A percentile compares a stretch with the other conserved stretches of the same genome.
phyloP scores from a whole-genome alignment of 2,329 filamentous ascomycete species.

The Colletotrichum eleusines region DNA sequence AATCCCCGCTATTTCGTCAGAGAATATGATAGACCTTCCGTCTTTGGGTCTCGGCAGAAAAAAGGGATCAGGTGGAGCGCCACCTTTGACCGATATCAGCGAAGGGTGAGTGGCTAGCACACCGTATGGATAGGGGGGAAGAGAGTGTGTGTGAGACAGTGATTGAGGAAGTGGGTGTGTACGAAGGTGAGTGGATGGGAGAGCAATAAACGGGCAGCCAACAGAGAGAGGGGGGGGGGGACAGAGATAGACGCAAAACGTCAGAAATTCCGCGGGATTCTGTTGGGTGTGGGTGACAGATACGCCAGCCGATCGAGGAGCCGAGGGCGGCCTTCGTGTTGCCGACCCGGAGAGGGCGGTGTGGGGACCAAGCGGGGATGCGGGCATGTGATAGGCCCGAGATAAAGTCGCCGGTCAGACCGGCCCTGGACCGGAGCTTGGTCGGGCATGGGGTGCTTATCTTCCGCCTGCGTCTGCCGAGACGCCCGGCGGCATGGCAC shows the following conservation, averaged over 20 bases:
- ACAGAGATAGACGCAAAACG: background rate
- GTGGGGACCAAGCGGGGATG: conserved; percentile 7
- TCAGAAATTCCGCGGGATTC: background rate
- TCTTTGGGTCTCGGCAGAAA: background rate
- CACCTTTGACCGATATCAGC: conserved; percentile 12
- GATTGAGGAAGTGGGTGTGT: background rate
- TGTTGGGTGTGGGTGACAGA: conserved; percentile 7
- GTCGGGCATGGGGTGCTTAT: conserved; percentile 20
- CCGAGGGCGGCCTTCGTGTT: conserved; percentile 36
- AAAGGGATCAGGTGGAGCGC: conserved; percentile 23
- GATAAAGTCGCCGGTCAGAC: conserved; percentile 24
- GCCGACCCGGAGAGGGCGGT: conserved; percentile 24
- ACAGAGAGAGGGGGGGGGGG: background rate
- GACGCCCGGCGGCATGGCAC: conserved; percentile 5
- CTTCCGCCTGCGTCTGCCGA: conserved; percentile 18
- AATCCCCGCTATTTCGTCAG: conserved; percentile 38
- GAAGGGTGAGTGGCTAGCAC: background rate
- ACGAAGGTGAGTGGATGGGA: background rate
- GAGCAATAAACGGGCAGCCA: background rate
- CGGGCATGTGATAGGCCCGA: conserved; percentile 16
- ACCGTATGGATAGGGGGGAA: background rate
- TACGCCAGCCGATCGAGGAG: conserved; percentile 25
- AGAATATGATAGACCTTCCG: conserved; percentile 28
- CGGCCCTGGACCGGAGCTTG: conserved; percentile 32
- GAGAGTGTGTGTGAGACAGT: background rate